Evolutionary conservation across 2,329 filamentous ascomycete genomes (phyloP).

Genomic region (Hymenotorrendiella dingleyae): DNA sequence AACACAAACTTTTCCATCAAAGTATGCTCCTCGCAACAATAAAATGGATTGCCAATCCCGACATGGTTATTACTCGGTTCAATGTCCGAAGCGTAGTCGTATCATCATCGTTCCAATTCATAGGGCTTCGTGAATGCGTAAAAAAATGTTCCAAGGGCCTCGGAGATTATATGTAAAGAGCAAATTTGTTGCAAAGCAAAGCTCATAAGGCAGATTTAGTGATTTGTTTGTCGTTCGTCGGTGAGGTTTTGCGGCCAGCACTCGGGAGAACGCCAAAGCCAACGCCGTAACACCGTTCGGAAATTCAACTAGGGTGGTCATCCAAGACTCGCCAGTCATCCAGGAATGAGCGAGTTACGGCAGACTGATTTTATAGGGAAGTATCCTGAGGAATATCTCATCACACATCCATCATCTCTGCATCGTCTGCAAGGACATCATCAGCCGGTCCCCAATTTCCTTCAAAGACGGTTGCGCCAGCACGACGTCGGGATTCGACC

Average conservation of each 20-base stretch:
- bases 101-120: constrained; percentile 20
- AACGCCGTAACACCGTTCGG: constrained; percentile 21
- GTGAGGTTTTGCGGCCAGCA: constrained; percentile 5
- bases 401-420: constrained; percentile 34
- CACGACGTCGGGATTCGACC: constrained; percentile 69
- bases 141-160: constrained; percentile 10
- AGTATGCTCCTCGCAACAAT: no score
- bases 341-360: constrained; percentile 24
- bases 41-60: no score
- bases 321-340: constrained; percentile 28
- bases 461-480: constrained; percentile 92
- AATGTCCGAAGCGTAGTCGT: no score
- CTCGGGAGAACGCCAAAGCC: constrained; percentile 18
- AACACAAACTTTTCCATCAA: no score
- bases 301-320: constrained; percentile 19
- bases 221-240: constrained; percentile 14
- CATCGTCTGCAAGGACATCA: constrained; percentile 34
- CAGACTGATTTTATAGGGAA: constrained; percentile 11
- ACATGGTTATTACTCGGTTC: no score
- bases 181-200: constrained; percentile 14
- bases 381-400: constrained; percentile 14
- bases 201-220: constrained; percentile 10
- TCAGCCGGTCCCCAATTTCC: constrained; percentile 88
- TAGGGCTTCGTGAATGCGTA: constrained; percentile 29
- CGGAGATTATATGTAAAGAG: constrained; percentile 22